These are phyloP conservation scores for Lagenidium giganteum DNA, from an alignment of 352 stramenopile genomes.

Conservation along the genomic window DNA sequence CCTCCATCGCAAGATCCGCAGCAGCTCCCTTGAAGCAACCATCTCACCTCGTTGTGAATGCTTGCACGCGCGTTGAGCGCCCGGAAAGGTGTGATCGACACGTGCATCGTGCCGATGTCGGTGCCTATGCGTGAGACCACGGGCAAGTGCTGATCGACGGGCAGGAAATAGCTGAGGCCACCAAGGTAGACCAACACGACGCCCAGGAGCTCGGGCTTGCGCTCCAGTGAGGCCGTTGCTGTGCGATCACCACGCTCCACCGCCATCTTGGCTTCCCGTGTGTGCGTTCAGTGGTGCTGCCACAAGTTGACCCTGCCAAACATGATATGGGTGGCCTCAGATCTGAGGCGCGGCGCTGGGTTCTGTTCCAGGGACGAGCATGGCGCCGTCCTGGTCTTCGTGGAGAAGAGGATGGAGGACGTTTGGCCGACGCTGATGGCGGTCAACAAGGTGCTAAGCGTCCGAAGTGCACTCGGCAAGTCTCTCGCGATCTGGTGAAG, in stretches of 20 bases:
- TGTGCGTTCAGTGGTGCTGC: not conserved
- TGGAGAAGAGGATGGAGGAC: no score
- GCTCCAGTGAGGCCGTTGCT: not conserved
- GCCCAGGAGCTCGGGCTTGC: constrained; percentile 25
- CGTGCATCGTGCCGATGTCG: constrained; percentile 25
- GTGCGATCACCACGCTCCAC: no score
- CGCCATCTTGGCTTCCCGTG: not conserved
- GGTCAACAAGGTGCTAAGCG: no score
- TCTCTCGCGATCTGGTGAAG: no score
- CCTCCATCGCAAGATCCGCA: not conserved
- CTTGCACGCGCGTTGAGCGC: no score
- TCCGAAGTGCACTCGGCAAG: no score
- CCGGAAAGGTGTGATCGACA: constrained; percentile 40
- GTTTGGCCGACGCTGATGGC: no score
- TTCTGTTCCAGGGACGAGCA: not conserved
- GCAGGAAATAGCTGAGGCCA: constrained; percentile 61
- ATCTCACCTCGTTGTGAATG: no score
- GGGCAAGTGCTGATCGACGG: constrained; percentile 30
- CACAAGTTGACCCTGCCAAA: no score
- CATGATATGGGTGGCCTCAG: not conserved
- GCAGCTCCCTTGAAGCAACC: not conserved
- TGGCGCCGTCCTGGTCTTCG: no score
- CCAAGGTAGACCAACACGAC: constrained; percentile 53
- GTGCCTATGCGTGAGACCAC: constrained; percentile 52
- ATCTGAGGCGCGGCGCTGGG: no score